Evolutionary conservation across 331 rosid species (phyloP), one percentile per base, ranked within the genome.

Genomic region (Quercus lobata): DNA sequence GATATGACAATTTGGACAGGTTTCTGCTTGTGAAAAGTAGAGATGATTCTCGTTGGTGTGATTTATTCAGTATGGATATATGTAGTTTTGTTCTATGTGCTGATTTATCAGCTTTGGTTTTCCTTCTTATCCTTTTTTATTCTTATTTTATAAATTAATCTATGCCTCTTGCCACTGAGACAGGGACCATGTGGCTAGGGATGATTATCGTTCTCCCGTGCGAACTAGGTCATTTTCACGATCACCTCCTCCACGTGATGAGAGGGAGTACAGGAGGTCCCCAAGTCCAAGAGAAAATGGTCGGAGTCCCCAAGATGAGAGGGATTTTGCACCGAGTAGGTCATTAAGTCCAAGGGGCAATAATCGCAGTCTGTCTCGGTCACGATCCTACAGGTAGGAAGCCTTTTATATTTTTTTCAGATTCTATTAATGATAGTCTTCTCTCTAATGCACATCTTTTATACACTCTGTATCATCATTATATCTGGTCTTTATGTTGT

Each of bases 161-260:
- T 6, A 35, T 37, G 63, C 66, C 46, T 70, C 35, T 71, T 53
- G 12, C 53, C 80, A 19, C 61, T 83, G 81, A 60, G 72, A 61
- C 82, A 91, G 96, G 97, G 86, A 83, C 78, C 94, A 7, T 65
- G 82, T 90, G 86, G 84, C 82, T 68, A 88, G 87, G 82, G 92
- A 83, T 71, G 90, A 81, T 69, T 80, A 83, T 82, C 86, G 58
- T 30, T 89, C 94, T 77, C 91, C 94, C 44, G 88, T 85, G 80
- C 83, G 80, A 21, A 86, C 97, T 58, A 85, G 92, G 81, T 92
- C 97, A 87, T 79, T 85, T 86, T 94, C 98, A 78, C 89, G 75
- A 78, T 90, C 98, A 76, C 89, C 76, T 82, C 87, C 90, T 5
- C 93, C 90, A 7, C 81, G 57, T 15, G 87, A 69, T 71, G 86